Evolutionary conservation across 257 asterid genomes (phyloP), one percentile per base, ranked within the genome.

Genomic region (Hygrophila difformis): DNA sequence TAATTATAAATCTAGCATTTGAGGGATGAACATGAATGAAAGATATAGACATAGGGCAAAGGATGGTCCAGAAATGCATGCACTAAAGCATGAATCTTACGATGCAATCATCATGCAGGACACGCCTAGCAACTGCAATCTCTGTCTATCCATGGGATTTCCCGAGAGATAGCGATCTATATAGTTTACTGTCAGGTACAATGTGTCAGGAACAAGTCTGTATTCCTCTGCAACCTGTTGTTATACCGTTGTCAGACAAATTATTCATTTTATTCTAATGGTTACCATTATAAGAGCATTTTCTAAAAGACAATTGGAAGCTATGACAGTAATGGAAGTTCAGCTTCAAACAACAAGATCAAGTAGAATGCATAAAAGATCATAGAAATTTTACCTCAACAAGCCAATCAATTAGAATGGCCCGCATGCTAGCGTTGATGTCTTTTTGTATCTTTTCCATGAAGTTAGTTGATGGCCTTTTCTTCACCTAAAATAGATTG

Each of bases 81-180:
- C 19, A 10, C 52, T 16, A 39, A 13, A 8, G 22, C n/a, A 39
- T 33, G 43, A 39, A 51, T 34, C 96, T 68, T 88, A 88, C 95
- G 95, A 72, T 35, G 97, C 97, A 41, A 88, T 81, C 95, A 88
- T 84, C 97, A 88, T 84, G 76, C 94, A 84, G 66, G 94, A 76
- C 14, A 84, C 89, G 33, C 95, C 95, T 45, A 88, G 94, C 65
- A 84, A 59, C 39, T 81, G 94, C 67, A 88, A 50, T 51, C 86
- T 57, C 56, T 84, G 93, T 53, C 93, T 65, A 51, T 84, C 93
- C 89, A 88, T 81, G 35, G 65, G 42, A 53, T 84, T 88, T 22
- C 95, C 95, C 16, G 93, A 88, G 44, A 88, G 97, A 64, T 88
- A 88, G 10, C 97, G 97, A 57, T 84, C 97, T 0, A 88, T 72